Evolutionary conservation across 2,329 filamentous ascomycete genomes (phyloP).

Genomic region (Scedosporium minutisporum): DNA sequence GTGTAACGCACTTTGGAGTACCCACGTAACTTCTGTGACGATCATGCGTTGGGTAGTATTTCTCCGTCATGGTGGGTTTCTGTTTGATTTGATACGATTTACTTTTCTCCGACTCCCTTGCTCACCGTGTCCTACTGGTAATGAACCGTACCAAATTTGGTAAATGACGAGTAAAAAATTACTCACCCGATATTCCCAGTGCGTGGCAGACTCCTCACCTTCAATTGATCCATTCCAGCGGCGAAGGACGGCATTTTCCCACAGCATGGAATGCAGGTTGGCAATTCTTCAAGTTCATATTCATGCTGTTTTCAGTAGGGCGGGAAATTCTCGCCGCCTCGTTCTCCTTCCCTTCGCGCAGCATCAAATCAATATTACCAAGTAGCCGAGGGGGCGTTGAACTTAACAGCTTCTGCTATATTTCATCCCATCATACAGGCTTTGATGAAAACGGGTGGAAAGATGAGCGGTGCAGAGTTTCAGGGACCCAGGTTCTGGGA

Average conservation of each 20-base stretch:
- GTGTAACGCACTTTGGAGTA: background rate
- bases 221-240: too few relatives aligned
- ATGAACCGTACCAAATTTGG: background rate
- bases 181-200: too few relatives aligned
- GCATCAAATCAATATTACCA: too few relatives aligned
- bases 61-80: background rate
- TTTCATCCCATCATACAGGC: background rate
- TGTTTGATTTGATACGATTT: background rate
- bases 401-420: background rate
- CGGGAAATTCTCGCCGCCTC: too few relatives aligned
- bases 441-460: background rate
- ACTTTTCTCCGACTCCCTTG: background rate
- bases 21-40: background rate
- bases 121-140: too few relatives aligned
- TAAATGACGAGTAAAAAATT: background rate
- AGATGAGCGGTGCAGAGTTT: background rate
- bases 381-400: background rate
- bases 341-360: too few relatives aligned
- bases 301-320: too few relatives aligned
- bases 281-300: background rate
- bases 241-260: too few relatives aligned
- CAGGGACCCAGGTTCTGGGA: background rate
- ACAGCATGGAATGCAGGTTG: background rate
- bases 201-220: too few relatives aligned
- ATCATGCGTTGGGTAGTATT: background rate